A percentile compares a stretch with the other conserved stretches of the same genome.
Evolutionary conservation across 371 early-diverging fungal genomes (phyloP).

Genomic region (Apophysomyces sp.): DNA sequence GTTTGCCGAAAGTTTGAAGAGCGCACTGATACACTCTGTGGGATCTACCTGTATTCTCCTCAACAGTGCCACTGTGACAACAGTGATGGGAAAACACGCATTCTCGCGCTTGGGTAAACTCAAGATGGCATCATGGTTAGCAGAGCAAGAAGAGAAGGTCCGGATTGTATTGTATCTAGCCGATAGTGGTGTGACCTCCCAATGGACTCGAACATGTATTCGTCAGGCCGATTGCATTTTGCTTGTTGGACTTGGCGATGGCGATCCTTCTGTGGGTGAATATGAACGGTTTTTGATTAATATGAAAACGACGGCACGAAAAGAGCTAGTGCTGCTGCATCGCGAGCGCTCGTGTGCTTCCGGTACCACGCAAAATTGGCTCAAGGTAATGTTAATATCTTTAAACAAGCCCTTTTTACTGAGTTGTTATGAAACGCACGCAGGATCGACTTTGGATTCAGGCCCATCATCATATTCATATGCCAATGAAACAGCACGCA

Average conservation of each 20-base stretch:
- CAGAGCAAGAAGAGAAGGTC: conserved; percentile 89
- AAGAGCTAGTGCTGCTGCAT: conserved; percentile 92
- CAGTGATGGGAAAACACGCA: conserved; percentile 87
- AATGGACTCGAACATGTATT: conserved; percentile 96
- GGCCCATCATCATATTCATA: conserved; percentile 95
- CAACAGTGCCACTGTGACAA: conserved; percentile 77
- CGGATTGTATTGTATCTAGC: conserved; percentile 92
- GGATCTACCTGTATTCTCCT: conserved; percentile 77
- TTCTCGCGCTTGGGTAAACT: conserved; percentile 89
- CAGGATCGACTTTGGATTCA: conserved; percentile 91
- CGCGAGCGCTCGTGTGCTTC: conserved; percentile 70
- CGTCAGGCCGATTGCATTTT: conserved; percentile 96
- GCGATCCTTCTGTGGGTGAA: conserved; percentile 87
- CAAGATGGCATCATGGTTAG: conserved; percentile 89
- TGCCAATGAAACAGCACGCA: conserved; percentile 63
- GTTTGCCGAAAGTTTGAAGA: conserved; percentile 82
- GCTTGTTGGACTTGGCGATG: conserved; percentile 89
- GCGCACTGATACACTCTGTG: conserved; percentile 68
- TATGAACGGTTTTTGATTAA: conserved; percentile 89
- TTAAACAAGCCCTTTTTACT: not conserved
- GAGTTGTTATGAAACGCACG: not conserved
- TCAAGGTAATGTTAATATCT: conserved; percentile 54
- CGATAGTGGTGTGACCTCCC: conserved; percentile 86
- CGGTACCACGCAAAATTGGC: conserved; percentile 89
- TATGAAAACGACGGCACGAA: conserved; percentile 95